Evolutionary conservation across 495 filamentous ascomycete species (phyloP), one percentile per base, ranked within the genome.

Genomic region (Lophiostoma macrostomum): DNA sequence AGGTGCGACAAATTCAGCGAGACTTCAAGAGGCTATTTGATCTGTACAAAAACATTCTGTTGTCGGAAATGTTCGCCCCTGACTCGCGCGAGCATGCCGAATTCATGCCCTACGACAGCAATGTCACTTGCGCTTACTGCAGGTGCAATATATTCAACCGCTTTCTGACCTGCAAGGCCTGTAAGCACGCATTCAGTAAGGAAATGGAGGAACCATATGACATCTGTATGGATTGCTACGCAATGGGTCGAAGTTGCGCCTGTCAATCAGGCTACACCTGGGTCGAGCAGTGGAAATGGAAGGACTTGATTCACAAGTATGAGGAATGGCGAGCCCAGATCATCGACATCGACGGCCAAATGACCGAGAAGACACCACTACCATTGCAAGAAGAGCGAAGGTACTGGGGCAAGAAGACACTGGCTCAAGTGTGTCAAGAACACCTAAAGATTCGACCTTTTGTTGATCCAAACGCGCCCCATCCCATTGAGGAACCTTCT

Each of bases 91-190:
- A 87, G 44, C 83, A 82, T 27, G 72, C 87, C 12, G 85, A 96
- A 60, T 85, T 77, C 50, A 65, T 91, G 13, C 72, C 79, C 12
- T 95, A 84, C 60, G 90, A 96, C 61, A 85, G 89, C 48, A 90
- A 88, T 61, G 82, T 98, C 19, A 94, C 89, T 10, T 98, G 93
- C 69, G 90, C 91, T 8, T 98, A 95, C 68, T 98, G 93, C 68
- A 77, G 93, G 14, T 88, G 88, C 48, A 96, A 96, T 60, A 93
- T 98, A 40, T 96, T 96, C 76, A 98, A 98, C 67, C 83, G 91
- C 5, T 98, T 97, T 63, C 72, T 98, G 27, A 94, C 90, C 3
- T 98, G 93, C 68, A 83, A 86, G 29, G 78, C 77, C 30, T 97
- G 93, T 64, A 76, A 85, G 24, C 56, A 69, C 28, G 72, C 75